A percentile compares a stretch with the other conserved stretches of the same genome.
phyloP scores from a whole-genome alignment of 2,329 filamentous ascomycete genomes.

The Sporothrix schenckii region DNA sequence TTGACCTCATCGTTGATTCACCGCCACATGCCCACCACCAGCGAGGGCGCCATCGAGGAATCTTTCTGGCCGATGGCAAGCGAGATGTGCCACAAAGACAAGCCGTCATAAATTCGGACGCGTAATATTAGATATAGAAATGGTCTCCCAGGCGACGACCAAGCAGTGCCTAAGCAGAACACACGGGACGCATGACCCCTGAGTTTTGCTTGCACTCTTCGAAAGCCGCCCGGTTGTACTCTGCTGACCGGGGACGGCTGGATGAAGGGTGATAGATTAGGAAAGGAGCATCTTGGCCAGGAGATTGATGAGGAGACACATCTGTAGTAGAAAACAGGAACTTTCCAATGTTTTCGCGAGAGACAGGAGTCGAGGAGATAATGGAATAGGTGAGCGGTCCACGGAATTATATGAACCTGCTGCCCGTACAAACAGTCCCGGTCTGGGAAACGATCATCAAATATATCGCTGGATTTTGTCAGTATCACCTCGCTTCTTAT shows the following conservation, averaged over 20 bases:
- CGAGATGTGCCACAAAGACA: conserved; percentile 21
- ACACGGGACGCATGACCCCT: neutral
- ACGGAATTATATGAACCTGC: neutral
- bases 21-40: conserved; percentile 9
- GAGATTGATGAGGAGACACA: neutral
- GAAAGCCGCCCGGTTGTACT: neutral
- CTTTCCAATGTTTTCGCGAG: neutral
- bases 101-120: conserved; percentile 2
- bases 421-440: neutral
- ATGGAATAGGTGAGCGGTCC: neutral
- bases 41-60: neutral
- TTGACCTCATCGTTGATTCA: conserved; percentile 12
- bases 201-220: conserved; percentile 13
- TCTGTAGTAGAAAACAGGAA: too few species aligned
- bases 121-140: conserved; percentile 21
- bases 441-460: too few species aligned
- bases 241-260: neutral
- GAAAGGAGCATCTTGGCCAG: neutral
- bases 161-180: conserved; percentile 14
- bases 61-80: neutral
- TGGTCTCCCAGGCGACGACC: neutral
- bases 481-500: neutral
- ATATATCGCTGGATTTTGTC: neutral
- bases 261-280: neutral
- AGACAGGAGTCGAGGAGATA: neutral